phyloP scores from a whole-genome alignment of 2,329 filamentous ascomycete species.

The Penicillium concentricum region DNA sequence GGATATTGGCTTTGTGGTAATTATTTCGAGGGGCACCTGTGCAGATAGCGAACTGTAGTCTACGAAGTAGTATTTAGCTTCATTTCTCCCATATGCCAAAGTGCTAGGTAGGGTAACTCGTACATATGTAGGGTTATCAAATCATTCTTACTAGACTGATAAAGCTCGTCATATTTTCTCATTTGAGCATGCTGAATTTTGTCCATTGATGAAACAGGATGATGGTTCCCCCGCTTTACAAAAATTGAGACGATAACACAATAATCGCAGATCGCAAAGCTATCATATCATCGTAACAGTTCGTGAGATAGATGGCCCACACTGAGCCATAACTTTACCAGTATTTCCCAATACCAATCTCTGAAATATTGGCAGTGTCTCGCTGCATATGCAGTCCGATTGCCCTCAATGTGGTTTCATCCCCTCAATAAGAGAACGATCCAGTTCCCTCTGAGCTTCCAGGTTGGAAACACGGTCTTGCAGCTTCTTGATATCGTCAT shows the following conservation, averaged over 20 bases:
- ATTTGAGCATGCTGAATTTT: background rate
- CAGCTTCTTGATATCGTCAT: constrained; percentile 65
- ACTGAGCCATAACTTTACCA: background rate
- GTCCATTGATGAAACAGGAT: background rate
- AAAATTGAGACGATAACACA: background rate
- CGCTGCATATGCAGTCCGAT: background rate
- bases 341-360: too few relatives aligned
- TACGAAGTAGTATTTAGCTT: background rate
- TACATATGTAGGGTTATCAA: background rate
- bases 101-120: background rate
- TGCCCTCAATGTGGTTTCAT: background rate
- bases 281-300: constrained; percentile 6
- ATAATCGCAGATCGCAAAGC: background rate
- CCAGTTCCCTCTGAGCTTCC: constrained; percentile 56
- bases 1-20: accelerated
- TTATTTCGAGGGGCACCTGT: accelerated
- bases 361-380: background rate
- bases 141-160: background rate
- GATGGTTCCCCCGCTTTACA: background rate
- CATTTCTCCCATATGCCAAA: background rate
- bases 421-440: constrained; percentile 46
- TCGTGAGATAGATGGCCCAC: background rate
- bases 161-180: background rate
- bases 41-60: accelerated
- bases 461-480: constrained; percentile 62